Base-by-base conservation (phyloP, 305 asterid genomes). In the Coffea humblotiana region DNA sequence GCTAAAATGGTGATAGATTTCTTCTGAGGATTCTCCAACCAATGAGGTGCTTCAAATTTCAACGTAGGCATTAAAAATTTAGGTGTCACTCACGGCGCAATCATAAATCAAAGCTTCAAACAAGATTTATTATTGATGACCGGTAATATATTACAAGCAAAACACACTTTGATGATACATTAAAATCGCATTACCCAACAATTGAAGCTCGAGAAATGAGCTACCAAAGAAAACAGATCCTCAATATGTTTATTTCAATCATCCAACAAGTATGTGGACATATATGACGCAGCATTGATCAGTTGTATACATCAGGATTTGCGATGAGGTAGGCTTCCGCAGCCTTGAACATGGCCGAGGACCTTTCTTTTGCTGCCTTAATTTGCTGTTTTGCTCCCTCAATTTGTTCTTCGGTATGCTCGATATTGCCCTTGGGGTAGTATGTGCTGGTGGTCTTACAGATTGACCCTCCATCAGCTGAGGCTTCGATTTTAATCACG, bases 331-430 rank as follows among this genome's bases (percentile, higher is more conserved):
- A 82, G 23, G 85, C 76, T 49, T 82, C 82, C 0, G 73, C 56
- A 6, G 76, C 79, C 82, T 78, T 29, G 64, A 85, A 71, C 79
- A 85, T 25, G 6, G 68, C 82, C 9, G 47, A 72, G 35, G 43
- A 3, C 43, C 6, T 40, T 40, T 40, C 43, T 40, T 40, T 40
- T 40, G 5, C 43, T 3, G 43, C 43, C 43, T 40, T 40, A 40
- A 40, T 40, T 40, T 40, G 4, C 6, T 40, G 5, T 40, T 40
- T 87, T 35, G 79, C 87, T 25, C 67, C 86, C 83, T 79, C 82
- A 63, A 87, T 79, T 51, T 85, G 81, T 29, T 85, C 90, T 45
- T 82, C 86, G 0, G 68, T 85, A 71, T 85, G 72, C 75, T 79
- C 45, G 35, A 64, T 79, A 45, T 82, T 87, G 1, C 78, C 88